Evolutionary conservation across 2,329 filamentous ascomycete genomes (phyloP).

Genomic region (Beauveria caledonica): DNA sequence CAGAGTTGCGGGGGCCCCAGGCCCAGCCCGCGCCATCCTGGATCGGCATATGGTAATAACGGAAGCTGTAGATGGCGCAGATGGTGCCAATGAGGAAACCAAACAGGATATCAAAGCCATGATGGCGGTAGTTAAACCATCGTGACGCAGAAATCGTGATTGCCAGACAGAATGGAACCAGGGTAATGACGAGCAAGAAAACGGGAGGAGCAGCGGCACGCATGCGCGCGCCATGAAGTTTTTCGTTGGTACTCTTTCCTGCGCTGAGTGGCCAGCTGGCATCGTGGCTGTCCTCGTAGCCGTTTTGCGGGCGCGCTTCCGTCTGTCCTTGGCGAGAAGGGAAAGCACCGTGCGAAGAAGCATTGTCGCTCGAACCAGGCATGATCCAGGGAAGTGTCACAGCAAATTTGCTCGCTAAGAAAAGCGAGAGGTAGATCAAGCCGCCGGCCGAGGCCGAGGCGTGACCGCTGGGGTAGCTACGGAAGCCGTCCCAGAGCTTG

Average conservation of each 20-base stretch:
- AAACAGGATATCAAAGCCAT: slow-evolving; percentile 85
- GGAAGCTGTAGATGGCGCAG: slow-evolving; percentile 66
- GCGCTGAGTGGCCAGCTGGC: slow-evolving; percentile 17
- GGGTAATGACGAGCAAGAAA: slow-evolving; percentile 62
- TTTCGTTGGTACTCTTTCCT: slow-evolving; percentile 22
- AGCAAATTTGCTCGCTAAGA: slow-evolving; percentile 74
- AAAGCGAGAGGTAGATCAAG: slow-evolving; percentile 77
- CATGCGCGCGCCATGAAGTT: slow-evolving; percentile 41
- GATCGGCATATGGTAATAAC: slow-evolving; percentile 79
- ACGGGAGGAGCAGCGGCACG: slow-evolving; percentile 76
- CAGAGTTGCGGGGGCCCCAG: slow-evolving; percentile 69
- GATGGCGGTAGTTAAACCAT: slow-evolving; percentile 82
- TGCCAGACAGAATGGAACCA: slow-evolving; percentile 65
- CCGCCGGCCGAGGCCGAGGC: slow-evolving; percentile 67
- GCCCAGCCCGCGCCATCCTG: slow-evolving; percentile 71
- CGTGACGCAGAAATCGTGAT: slow-evolving; percentile 79
- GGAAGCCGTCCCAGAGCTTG: slow-evolving; percentile 71
- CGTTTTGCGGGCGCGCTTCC: slow-evolving; percentile 19
- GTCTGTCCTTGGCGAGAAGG: slow-evolving; percentile 55
- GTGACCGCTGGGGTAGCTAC: slow-evolving; percentile 57
- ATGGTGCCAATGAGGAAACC: slow-evolving; percentile 72
- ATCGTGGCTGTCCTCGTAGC: slow-evolving; percentile 28
- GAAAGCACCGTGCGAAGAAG: slow-evolving; percentile 54
- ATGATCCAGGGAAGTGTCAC: slow-evolving; percentile 64
- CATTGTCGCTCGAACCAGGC: slow-evolving; percentile 37